Conservation (phyloP, 371 early-diverging fungal genomes). For the Haplosporangium sp. region DNA sequence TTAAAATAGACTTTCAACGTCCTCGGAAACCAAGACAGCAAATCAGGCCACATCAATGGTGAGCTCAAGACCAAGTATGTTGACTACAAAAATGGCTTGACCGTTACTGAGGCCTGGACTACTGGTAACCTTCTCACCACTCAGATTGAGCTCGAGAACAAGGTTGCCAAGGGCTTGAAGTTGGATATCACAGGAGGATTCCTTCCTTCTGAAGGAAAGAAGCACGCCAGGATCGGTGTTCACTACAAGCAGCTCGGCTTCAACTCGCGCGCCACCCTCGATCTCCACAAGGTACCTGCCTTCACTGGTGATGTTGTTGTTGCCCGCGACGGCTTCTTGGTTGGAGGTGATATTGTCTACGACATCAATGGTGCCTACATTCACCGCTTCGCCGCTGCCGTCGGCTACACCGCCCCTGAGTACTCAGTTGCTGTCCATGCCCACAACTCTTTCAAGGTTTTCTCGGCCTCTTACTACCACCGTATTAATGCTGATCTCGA, state of each 20-base stretch:
- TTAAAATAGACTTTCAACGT: constrained; percentile 94
- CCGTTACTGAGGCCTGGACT: constrained; percentile 96
- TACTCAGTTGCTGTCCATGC: constrained; percentile 91
- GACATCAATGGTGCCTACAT: constrained; percentile 89
- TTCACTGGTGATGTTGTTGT: constrained; percentile 81
- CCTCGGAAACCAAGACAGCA: constrained; percentile 92
- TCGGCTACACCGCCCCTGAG: constrained; percentile 89
- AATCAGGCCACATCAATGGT: constrained; percentile 92
- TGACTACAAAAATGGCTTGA: constrained; percentile 92
- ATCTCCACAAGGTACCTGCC: constrained; percentile 86
- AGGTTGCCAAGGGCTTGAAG: constrained; percentile 89
- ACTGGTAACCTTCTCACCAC: constrained; percentile 92
- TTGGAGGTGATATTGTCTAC: constrained; percentile 94
- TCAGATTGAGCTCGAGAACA: constrained; percentile 94
- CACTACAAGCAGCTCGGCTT: constrained; percentile 89
- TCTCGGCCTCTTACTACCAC: constrained; percentile 96
- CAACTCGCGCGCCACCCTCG: constrained; percentile 77
- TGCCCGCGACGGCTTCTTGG: constrained; percentile 87
- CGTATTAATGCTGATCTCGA: constrained; percentile 90
- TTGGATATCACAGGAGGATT: constrained; percentile 72
- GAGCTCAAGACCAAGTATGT: constrained; percentile 97
- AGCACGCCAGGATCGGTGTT: constrained; percentile 78
- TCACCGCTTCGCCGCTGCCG: constrained; percentile 86
- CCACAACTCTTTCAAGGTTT: constrained; percentile 68
- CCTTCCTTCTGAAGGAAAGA: constrained; percentile 64